Conservation (phyloP, 495 filamentous ascomycete genomes). For the Penicillium chermesinum region DNA sequence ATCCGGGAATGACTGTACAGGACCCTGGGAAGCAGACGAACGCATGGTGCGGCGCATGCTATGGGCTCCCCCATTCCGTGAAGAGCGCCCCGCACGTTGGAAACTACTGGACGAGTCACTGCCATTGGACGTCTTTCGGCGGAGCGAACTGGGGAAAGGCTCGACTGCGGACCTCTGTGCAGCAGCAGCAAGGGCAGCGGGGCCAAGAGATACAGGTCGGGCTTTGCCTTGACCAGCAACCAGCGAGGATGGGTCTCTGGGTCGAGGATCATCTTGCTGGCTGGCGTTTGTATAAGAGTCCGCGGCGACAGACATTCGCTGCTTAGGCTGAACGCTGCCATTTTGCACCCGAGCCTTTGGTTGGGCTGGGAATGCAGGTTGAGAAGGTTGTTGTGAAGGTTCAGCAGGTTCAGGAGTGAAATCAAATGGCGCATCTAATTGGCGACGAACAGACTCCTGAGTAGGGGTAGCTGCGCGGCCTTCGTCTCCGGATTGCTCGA, state of each 20-base stretch:
- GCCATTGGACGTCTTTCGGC: conserved; percentile 43
- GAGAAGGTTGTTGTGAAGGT: conserved; percentile 13
- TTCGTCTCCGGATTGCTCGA: conserved; percentile 16
- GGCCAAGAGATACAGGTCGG: conserved; percentile 28
- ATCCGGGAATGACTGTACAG: conserved; percentile 18
- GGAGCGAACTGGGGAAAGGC: conserved; percentile 10
- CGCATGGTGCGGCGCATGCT: conserved; percentile 56
- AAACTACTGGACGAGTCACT: conserved; percentile 63
- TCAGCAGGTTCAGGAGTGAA: conserved; percentile 11
- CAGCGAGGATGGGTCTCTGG: conserved; percentile 4
- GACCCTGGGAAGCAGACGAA: conserved; percentile 21
- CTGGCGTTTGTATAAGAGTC: conserved; percentile 14
- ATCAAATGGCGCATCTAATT: conserved; percentile 17
- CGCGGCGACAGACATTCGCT: conserved; percentile 21
- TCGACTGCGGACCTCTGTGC: not conserved
- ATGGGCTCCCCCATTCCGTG: conserved; percentile 32
- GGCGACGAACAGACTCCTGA: conserved; percentile 9
- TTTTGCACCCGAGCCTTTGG: conserved; percentile 6
- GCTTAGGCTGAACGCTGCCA: conserved; percentile 13
- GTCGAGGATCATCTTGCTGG: conserved; percentile 11
- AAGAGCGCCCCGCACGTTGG: conserved; percentile 40
- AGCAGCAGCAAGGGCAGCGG: too few species aligned
- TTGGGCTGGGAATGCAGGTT: conserved; percentile 16
- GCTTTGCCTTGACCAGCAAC: conserved; percentile 8
- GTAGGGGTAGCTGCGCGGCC: conserved; percentile 22